These are phyloP conservation scores for Cymbopogon flexuosus DNA, from an alignment of 202 grass and related monocot genomes.

Conservation along the genomic window DNA sequence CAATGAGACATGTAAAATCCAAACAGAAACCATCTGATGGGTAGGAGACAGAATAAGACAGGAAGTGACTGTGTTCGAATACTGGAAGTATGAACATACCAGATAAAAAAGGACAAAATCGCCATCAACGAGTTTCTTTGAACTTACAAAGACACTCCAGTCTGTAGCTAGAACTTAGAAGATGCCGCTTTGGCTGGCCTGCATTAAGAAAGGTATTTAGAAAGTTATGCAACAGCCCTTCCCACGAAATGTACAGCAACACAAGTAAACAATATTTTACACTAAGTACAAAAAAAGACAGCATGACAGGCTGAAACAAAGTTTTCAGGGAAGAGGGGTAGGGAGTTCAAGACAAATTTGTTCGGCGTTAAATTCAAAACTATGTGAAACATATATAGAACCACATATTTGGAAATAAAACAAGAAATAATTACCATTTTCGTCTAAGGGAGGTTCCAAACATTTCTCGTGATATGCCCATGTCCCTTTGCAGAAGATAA, in stretches of 20 bases:
- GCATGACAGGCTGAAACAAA: background rate
- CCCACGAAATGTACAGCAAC: background rate
- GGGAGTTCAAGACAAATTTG: background rate
- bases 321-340: background rate
- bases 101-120: background rate
- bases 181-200: background rate
- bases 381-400: background rate
- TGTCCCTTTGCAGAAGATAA: constrained; percentile 51
- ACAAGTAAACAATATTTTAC: background rate
- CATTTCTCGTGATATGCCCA: constrained; percentile 78
- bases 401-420: constrained; percentile 27
- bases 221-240: background rate
- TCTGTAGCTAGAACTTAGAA: too few species aligned
- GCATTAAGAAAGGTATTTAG: background rate
- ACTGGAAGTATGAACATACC: background rate
- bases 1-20: background rate
- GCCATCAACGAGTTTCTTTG: background rate
- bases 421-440: constrained; percentile 46
- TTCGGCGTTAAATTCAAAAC: background rate
- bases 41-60: background rate
- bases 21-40: background rate
- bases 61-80: background rate
- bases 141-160: background rate
- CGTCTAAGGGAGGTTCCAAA: constrained; percentile 55
- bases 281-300: background rate